phyloP scores from a whole-genome alignment of 768 basidiomycete species.

The Mycena epipterygia region DNA sequence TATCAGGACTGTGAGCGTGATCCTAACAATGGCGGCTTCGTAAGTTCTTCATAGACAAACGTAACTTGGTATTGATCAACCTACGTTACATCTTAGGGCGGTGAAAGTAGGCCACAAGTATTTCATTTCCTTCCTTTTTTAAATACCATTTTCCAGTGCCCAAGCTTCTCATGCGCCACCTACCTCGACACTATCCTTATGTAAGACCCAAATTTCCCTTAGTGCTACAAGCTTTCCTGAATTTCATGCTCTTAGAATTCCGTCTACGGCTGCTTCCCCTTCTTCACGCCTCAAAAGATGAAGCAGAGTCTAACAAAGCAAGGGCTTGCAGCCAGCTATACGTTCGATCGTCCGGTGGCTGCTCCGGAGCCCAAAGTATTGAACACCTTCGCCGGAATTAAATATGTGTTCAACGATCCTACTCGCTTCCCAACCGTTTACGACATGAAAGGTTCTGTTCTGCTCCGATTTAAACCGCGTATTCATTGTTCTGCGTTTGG shows the following conservation, averaged over 20 bases:
- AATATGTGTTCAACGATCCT: conserved; percentile 48
- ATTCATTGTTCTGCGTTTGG: neutral
- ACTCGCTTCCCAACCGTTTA: conserved; percentile 47
- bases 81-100: conserved; percentile 38
- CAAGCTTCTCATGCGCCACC: conserved; percentile 59
- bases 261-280: conserved; percentile 75
- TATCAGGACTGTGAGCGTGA: conserved; percentile 63
- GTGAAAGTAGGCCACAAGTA: conserved; percentile 44
- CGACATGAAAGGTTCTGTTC: conserved; percentile 39
- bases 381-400: conserved; percentile 49
- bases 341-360: conserved; percentile 55
- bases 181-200: conserved; percentile 57
- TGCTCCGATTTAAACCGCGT: no score
- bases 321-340: conserved; percentile 54
- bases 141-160: conserved; percentile 46
- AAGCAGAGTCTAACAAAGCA: conserved; percentile 55
- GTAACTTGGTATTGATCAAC: neutral
- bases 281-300: conserved; percentile 68
- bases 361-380: conserved; percentile 45
- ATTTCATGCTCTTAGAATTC: conserved; percentile 63
- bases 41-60: neutral
- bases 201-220: conserved; percentile 34
- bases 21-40: conserved; percentile 53
- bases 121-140: neutral
- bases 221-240: conserved; percentile 31